Evolutionary conservation across 176 grass and related monocot genomes (phyloP), one percentile per base, ranked within the genome.

Genomic region (Oryza officinalis): DNA sequence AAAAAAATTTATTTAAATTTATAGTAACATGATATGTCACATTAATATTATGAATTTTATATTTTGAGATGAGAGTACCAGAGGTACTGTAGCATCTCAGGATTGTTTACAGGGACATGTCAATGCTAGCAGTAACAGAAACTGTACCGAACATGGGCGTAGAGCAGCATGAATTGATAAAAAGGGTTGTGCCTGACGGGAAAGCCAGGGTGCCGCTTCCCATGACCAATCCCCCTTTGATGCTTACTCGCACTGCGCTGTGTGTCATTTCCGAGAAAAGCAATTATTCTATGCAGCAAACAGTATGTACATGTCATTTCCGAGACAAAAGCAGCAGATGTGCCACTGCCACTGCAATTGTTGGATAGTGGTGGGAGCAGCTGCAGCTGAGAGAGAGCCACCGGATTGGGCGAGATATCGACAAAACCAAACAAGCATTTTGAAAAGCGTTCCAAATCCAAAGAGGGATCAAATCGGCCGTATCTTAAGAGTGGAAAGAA

Each of bases 261-360:
- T 77, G 52, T 91, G 91, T 93, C 94, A 96, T 93, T 91, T 96
- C 88, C 93, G 47, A 96, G 86, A 85, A 92, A 92, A 93, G 83
- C 76, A 85, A 91, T 96, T 96, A 89, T 94, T 93, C 84, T 85
- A 81, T 77, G 88, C 76, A 88, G 88, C 76, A 88, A 91, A 83
- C 85, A 90, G 90, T 77, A 85, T 69, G 52, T 79, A 27, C 83
- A 80, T 93, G 86, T 89, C 91, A 91, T 96, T 96, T 89, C 94
- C 94, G 37, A 96, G 90, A 91, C 91, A 91, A 87, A 89, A 82
- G 84, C 88, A 87, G 84, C 86, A 83, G 88, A 79, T 91, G 87
- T 84, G 66, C 74, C 83, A 80, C 85, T 45, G 76, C 85, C 75
- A 43, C 9, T 49, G 87, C 15, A 50, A 30, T 63, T 32, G 81